phyloP scores from a whole-genome alignment of 2,329 filamentous ascomycete genomes.

The Dichotomopilus funicola region DNA sequence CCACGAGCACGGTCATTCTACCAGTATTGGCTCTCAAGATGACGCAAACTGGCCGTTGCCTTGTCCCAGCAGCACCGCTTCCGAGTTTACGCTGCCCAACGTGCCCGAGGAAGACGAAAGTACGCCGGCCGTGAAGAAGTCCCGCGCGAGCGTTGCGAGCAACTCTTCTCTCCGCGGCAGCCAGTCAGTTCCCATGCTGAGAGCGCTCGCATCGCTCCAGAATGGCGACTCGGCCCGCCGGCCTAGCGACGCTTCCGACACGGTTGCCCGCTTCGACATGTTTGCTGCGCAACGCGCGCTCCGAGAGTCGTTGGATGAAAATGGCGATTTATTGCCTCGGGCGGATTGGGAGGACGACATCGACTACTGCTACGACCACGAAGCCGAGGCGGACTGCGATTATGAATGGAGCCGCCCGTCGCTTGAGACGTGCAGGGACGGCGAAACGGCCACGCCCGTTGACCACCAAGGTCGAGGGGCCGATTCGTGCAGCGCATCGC shows the following conservation, averaged over 20 bases:
- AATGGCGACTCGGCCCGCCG: conserved; percentile 22
- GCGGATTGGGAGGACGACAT: conserved; percentile 63
- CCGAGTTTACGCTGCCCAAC: conserved; percentile 45
- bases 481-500: conserved; percentile 18
- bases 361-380: conserved; percentile 65
- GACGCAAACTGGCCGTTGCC: conserved; percentile 41
- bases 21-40: conserved; percentile 37
- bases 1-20: conserved; percentile 28
- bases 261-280: conserved; percentile 41
- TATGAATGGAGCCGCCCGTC: conserved; percentile 59
- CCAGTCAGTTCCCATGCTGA: conserved; percentile 49
- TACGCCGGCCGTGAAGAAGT: conserved; percentile 30
- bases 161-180: conserved; percentile 49
- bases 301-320: conserved; percentile 24
- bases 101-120: conserved; percentile 60
- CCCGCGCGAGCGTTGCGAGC: conserved; percentile 41
- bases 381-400: conserved; percentile 59
- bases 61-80: conserved; percentile 30
- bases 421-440: conserved; percentile 37
- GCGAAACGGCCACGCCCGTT: conserved; percentile 23
- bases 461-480: conserved; percentile 17
- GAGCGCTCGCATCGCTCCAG: conserved; percentile 36
- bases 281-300: conserved; percentile 31
- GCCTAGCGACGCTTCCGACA: conserved; percentile 46
- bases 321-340: conserved; percentile 29